Evolutionary conservation across 2,329 filamentous ascomycete species (phyloP), one percentile per base, ranked within the genome.

Genomic region (Aspergillus intermedius): DNA sequence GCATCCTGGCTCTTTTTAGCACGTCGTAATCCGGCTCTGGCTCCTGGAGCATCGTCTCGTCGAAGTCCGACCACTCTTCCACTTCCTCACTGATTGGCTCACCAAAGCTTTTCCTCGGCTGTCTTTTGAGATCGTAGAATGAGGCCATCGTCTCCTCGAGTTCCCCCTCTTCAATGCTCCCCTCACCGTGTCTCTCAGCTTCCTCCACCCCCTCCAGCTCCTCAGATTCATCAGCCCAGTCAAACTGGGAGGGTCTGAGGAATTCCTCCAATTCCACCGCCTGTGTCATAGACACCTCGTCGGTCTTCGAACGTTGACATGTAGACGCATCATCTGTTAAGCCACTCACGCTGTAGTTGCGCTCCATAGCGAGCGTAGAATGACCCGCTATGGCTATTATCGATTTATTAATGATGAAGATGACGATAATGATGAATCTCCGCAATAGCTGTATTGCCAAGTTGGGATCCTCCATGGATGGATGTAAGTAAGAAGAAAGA

Each of bases 191-290:
- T 7, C 10, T 10, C 10, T 30, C 25, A 1, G 15, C 15, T 40
- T 15, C 17, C 37, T 40, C 15, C 4, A 6, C 9, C 37, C 19
- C 15, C 41, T 25, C 17, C 15, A 40, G 17, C 37, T 40, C 17
- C 42, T 17, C 17, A 2, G 47, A 45, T 17, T 42, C 43, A 7
- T 28, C 37, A 0, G 48, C 49, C 51, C 53, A 51, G 10, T 53
- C 42, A 15, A 55, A 51, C 10, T 44, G 8, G 2, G 22, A 35
- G 1, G 17, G 50, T 0, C 15, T 25, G 8, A 55, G 46, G 1
- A 46, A 32, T 2, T 47, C 32, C 0, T 50, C 13, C 3, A 12
- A 22, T 7, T 40, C 17, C 9, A 5, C 10, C 19, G 7, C 15
- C 37, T 35, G 34, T 17, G 7, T n/a, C 3, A 7, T 35, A 5